Base-by-base conservation (phyloP, 306 rosid genomes). In the Carpinus fangiana region DNA sequence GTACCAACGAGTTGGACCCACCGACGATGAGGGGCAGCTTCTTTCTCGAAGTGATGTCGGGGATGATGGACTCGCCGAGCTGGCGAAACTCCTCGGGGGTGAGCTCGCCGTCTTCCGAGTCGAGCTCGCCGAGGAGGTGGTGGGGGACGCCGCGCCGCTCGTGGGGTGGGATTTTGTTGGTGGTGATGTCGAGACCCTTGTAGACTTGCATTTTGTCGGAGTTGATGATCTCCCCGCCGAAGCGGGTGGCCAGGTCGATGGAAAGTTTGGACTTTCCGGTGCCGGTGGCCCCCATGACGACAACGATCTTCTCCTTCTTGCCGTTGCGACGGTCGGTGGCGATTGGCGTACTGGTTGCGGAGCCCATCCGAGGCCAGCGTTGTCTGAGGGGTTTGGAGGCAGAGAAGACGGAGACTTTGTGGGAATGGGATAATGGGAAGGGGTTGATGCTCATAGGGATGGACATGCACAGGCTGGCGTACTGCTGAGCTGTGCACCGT, bases 151-250 rank as follows among this genome's bases (percentile, higher is more conserved):
- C 88, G 52, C 46, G 82, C 9, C 98, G 90, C 13, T 90, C 90
- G 17, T 59, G 50, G 12, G 77, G 7, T 0, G 96, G 90, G 78
- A 93, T 88, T 91, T 95, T 95, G 85, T 95, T 95, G 82, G 98
- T 93, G 76, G 97, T 90, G 70, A 87, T 89, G 41, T 93, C 97
- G 59, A 95, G 94, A 60, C 96, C 98, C 0, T 47, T 61, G 86
- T 90, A 95, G 50, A 95, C 87, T 77, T 95, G 98, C 83, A 95
- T 93, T 88, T 93, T 95, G 81, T 95, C 99, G 4, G 92, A 89
- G 91, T 92, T 95, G 72, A 95, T 82, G 80, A 95, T 82, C 69
- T 95, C 99, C 3, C 86, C 82, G 31, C 88, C 83, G 84, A 83
- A 93, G 31, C 69, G 91, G 13, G 87, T 65, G 70, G 98, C 93